Base-by-base conservation (phyloP, 2,329 filamentous ascomycete species). In the Diaporthe batatas region DNA sequence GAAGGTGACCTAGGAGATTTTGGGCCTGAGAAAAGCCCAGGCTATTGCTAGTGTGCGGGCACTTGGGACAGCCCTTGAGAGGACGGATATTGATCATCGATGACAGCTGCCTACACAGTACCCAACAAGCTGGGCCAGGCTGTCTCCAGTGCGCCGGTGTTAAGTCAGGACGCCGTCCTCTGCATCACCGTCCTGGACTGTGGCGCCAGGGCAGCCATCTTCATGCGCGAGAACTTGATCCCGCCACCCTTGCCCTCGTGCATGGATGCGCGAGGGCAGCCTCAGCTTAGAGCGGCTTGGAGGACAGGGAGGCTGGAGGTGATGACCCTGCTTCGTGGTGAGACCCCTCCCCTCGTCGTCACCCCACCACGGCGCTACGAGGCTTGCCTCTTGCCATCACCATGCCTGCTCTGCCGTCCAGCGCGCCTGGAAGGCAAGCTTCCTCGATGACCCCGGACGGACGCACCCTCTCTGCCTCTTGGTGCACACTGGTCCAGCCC, bases 231-330 rank as follows among this genome's bases (percentile, higher is more conserved):
- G 14, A 23, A 34, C 29, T 71, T 47, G 57, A 65, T 55, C 54
- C 47, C 32, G n/a, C 39, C 36, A 73, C 49, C 72, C 72, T 70
- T 53, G 72, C 59, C 68, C 21, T 58, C n/a, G n/a, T 70, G 70
- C 72, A 72, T 72, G 69, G 72, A 67, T 55, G 81, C 76, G 11
- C 85, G 83, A 84, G 49, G 81, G 72, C 77, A 67, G 32, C 62
- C 47, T 53, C 53, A n/a, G 47, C 80, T 11, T 71, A 83, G 55
- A 82, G 80, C 68, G 73, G 79, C 90, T 80, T 85, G 78, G 53
- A 86, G n/a, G 86, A 55, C 55, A 72, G 51, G 69, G 47, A 59
- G 68, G 54, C 47, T 72, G 68, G 72, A 71, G 55, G 44, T 73
- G 58, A 36, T 71, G 68, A 59, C 68, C 68, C 53, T 71, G 68